Evolutionary conservation across 1,284 basidiomycete genomes (phyloP), one percentile per base, ranked within the genome.

Genomic region (Cutaneotrichosporon sp.): DNA sequence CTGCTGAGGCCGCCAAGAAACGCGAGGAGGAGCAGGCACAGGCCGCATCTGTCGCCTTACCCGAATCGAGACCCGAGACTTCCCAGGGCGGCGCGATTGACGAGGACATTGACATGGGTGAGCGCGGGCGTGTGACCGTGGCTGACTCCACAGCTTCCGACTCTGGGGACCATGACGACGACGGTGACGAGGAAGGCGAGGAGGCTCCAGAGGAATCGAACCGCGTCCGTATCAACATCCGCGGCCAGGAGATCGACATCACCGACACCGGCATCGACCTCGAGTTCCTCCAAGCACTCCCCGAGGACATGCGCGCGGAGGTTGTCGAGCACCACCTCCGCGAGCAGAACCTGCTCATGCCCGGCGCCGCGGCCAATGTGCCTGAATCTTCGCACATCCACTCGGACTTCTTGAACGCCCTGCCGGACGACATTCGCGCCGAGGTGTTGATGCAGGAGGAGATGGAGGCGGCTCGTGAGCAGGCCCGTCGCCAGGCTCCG

Each of bases 181-280:
- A 54, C 5, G 57, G 62, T 16, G 55, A 33, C 18, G 58, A 58
- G 20, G 58, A 36, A 45, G 34, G 13, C 14, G 54, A 43, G n/a
- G n/a, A n/a, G 57, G 10, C 24, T 34, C 46, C 53, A 33, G 56
- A 51, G 11, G 47, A 34, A 18, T 43, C 25, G 8, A 42, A 56
- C 27, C 83, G 94, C 43, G 83, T 95, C 14, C 91, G 89, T 2
- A 89, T 98, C 72, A 84, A 85, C 78, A 91, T 99, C 62, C 90
- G 95, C 76, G 97, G 95, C 53, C 90, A 87, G 65, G 85, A 88
- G n/a, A 91, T 99, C 31, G 97, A 99, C 76, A 99, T 99, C 73
- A 99, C 97, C 10, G 94, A 98, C 72, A 95, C 94, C 16, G 97
- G 97, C 9, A 98, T 99, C 72, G 97, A 99, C 76, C 93, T 95